phyloP scores from a whole-genome alignment of 208 protist genomes.

The Acanthamoeba rhysodes region DNA sequence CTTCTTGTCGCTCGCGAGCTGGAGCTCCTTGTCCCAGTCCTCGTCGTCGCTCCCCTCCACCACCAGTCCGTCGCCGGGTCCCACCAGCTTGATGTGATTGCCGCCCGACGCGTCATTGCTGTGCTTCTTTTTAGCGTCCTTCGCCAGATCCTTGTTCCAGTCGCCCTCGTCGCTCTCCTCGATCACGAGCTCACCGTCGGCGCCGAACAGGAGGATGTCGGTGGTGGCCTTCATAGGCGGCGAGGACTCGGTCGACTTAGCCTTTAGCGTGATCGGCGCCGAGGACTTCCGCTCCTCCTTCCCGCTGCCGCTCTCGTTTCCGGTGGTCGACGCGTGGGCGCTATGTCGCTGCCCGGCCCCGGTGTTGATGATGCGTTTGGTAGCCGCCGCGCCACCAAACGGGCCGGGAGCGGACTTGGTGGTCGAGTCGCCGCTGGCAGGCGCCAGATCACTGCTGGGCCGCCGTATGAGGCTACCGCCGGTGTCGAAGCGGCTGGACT shows the following conservation, averaged over 20 bases:
- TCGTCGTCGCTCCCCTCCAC: constrained; percentile 32
- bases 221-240: background rate
- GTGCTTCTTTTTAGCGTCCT: background rate
- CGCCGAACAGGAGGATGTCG: constrained; percentile 36
- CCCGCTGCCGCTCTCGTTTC: constrained; percentile 10
- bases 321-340: background rate
- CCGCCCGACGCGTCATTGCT: background rate
- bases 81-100: constrained; percentile 25
- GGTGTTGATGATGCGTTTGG: background rate
- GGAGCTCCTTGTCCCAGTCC: constrained; percentile 53
- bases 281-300: background rate
- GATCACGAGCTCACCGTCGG: constrained; percentile 40
- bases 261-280: background rate
- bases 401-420: background rate
- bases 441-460: background rate
- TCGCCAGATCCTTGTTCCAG: background rate
- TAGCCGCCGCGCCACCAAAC: background rate
- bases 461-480: background rate
- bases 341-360: background rate
- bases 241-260: background rate
- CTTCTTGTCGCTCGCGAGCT: background rate
- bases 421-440: background rate
- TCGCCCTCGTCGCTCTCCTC: constrained; percentile 51
- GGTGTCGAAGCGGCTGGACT: background rate
- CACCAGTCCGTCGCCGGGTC: background rate